Base-by-base conservation (phyloP, 352 stramenopile genomes). In the Globisporangium okanoganense region DNA sequence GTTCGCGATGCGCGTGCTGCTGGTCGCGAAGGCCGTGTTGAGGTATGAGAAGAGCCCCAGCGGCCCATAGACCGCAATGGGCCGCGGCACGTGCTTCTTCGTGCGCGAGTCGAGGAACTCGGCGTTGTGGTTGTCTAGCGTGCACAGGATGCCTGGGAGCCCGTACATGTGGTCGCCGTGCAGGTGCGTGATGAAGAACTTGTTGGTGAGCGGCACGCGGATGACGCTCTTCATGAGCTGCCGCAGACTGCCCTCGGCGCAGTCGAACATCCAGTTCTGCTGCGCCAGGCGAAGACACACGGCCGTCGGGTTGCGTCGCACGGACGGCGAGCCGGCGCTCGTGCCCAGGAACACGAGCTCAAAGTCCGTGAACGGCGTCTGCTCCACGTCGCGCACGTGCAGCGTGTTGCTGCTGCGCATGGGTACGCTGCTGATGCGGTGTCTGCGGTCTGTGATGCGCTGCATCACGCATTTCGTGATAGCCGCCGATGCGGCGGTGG, bases 181-280 rank as follows among this genome's bases (percentile, higher is more conserved):
- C 52, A 95, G 33, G 63, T 96, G 88, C 41, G 85, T 79, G 33
- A 96, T 64, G 55, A 96, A 96, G 66, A 96, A 94, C 66, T 87
- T 87, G 65, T 85, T 88, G 5, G 81, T 90, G 14, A 83, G 71
- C 18, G 85, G 76, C 58, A 90, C 82, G 4, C 81, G 78, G 20
- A 93, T 76, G 9, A 75, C 74, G 57, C 76, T 92, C 61, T 87
- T 87, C 67, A 95, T 92, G 25, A 96, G 69, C 59, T 96, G 86
- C 5, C 81, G 71, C 45, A 92, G 61, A 56, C 81, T 91, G 18
- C 83, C 87, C 51, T 96, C 88, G 0, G 82, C 88, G 41, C 86
- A 95, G 70, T 96, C 88, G 55, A 96, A 94, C 75, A 96, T 90
- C 85, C 85, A 96, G 58, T 88, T 94, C 36, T 71, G 73, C 45